Evolutionary conservation across 768 basidiomycete species (phyloP), one percentile per base, ranked within the genome.

Genomic region (Epithele typhae): DNA sequence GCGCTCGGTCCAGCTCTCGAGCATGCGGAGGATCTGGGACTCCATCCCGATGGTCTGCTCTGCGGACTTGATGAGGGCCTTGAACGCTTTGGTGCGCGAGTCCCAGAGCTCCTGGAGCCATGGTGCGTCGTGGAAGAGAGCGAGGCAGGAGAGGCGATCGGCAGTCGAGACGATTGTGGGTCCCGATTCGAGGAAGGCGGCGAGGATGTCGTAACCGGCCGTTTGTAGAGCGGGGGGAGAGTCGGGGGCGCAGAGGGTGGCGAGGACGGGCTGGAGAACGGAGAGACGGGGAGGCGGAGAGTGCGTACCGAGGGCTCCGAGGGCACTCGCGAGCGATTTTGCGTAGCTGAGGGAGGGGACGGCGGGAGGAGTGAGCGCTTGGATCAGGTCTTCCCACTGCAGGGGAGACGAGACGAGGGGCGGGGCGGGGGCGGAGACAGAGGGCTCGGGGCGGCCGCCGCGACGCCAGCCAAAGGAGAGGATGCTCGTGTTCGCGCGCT

Each of bases 61-160:
- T 5, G 84, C 85, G 33, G 69, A 75, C 49, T 70, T 75, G 27
- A 83, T 83, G 42, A 91, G 69, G 3, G 83, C 77, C 4, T 75
- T 66, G 1, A 89, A 68, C 2, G 87, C 85, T 51, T 80, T 82
- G 57, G 83, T 78, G 17, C 82, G 75, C 1, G 78, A 68, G 53
- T 87, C 84, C 74, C 87, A 87, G 0, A 86, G 65, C 21, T 89
- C 87, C n/a, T 65, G 52, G 3, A 68, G 70, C 87, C 87, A 89
- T 0, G 70, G 63, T 1, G 62, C 65, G 14, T 64, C 72, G 3
- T 79, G 65, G 59, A 90, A 81, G 25, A 88, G 66, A 14, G 81
- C 76, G 43, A 88, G 79, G 49, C 81, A 82, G 0, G 79, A 69
- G 9, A 85, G 63, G 22, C 80, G 71, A 48, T 89, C 86, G 1